Base-by-base conservation (phyloP, 352 stramenopile species). In the Thalassiosira pacifica region DNA sequence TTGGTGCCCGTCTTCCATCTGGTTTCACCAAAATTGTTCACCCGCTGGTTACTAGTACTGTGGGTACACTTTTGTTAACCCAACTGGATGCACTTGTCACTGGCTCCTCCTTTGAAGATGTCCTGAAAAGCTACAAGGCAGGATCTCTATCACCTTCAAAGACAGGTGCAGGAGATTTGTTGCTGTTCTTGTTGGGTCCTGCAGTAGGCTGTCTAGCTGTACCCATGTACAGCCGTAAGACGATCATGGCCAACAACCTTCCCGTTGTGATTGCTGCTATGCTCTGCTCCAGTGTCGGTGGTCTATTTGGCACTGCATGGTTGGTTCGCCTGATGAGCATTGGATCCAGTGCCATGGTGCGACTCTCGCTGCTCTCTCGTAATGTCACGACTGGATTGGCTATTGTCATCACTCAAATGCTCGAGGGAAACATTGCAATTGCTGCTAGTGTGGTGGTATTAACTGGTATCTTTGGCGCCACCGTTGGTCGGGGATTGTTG, bases 171-270 rank as follows among this genome's bases (percentile, higher is more conserved):
- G 93, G 91, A 61, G 93, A 96, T 84, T 63, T 96, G 19, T 72
- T 96, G 5, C 76, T 96, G 11, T 93, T 91, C 66, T 83, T 96
- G 29, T 78, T 96, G 9, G 93, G 93, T 53, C 93, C 93, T 16
- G 89, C 89, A 6, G 93, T 96, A 8, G 85, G 95, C n/a, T 93
- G 87, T 9, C 94, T 96, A 79, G 92, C 92, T 31, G 79, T 96
- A 10, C 73, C 92, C 61, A 95, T 96, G 86, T 96, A 94, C 82
- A 93, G 85, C 63, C 75, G 87, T 37, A 89, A 91, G 67, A 81
- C 79, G 42, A 75, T 95, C 5, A 72, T 96, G 65, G 64, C 76
- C 9, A 82, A 92, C 22, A 95, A 96, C 53, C 78, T 94, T 27
- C 34, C 83, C 19, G 84, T 91, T 69, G 87, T 95, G 0, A 29